phyloP scores from a whole-genome alignment of 768 basidiomycete species.

The Kwoniella botswanensis region DNA sequence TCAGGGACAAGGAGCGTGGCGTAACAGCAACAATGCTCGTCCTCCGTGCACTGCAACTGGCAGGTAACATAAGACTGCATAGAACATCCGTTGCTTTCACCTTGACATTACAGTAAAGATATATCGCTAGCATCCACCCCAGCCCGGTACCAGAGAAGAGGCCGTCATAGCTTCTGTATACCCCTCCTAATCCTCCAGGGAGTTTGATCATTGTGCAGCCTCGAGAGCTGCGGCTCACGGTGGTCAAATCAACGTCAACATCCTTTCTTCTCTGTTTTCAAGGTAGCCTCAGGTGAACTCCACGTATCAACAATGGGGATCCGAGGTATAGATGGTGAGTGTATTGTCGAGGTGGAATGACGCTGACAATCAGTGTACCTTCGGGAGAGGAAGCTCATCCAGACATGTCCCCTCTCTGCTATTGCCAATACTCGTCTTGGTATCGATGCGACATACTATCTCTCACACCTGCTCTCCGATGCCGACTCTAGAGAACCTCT shows the following conservation, averaged over 20 bases:
- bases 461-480: constrained; percentile 69
- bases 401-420: constrained; percentile 76
- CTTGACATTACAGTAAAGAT: neutral
- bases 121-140: neutral
- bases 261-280: neutral
- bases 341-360: neutral
- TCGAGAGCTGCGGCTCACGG: constrained; percentile 20
- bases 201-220: constrained; percentile 11
- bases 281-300: neutral
- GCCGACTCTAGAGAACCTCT: constrained; percentile 85
- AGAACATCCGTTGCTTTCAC: neutral
- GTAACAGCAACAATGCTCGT: neutral
- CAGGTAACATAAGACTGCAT: neutral
- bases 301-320: constrained; percentile 37
- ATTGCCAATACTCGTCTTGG: constrained; percentile 92
- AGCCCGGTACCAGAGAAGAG: neutral
- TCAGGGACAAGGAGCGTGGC: neutral
- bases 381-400: constrained; percentile 82
- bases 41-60: constrained; percentile 2
- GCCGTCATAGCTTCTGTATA: neutral
- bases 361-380: constrained; percentile 68
- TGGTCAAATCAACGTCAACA: constrained; percentile 8
- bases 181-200: neutral
- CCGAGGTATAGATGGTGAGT: constrained; percentile 50
- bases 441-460: constrained; percentile 92